Evolutionary conservation across 495 filamentous ascomycete genomes (phyloP).

Genomic region (Penicillium ochrochloron): DNA sequence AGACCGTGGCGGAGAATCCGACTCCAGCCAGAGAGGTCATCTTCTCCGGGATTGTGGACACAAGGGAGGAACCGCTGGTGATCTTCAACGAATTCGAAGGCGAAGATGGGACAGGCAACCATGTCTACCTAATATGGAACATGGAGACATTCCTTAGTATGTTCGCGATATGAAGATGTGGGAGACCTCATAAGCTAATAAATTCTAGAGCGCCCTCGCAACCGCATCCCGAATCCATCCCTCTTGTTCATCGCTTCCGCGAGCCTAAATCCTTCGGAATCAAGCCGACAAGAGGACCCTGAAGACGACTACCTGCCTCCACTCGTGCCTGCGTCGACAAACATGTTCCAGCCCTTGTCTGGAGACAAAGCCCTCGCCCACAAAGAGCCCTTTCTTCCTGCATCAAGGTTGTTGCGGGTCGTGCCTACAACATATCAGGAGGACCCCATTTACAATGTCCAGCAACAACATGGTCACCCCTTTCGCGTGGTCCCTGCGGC

Average conservation of each 20-base stretch:
- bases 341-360: constrained; percentile 78
- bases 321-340: constrained; percentile 73
- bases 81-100: constrained; percentile 59
- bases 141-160: constrained; percentile 72
- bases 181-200: constrained; percentile 24
- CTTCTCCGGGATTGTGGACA: constrained; percentile 63
- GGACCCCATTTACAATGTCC: constrained; percentile 65
- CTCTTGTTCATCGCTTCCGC: constrained; percentile 79
- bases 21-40: constrained; percentile 65
- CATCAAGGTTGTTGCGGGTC: constrained; percentile 77
- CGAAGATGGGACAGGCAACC: constrained; percentile 56
- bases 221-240: constrained; percentile 76
- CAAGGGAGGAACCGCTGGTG: constrained; percentile 64
- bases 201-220: constrained; percentile 64
- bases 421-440: constrained; percentile 64
- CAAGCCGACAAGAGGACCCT: constrained; percentile 49
- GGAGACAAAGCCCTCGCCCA: constrained; percentile 68
- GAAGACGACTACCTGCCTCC: constrained; percentile 78
- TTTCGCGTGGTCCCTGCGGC: constrained; percentile 79
- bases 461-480: constrained; percentile 62
- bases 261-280: constrained; percentile 61
- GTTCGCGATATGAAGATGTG: constrained; percentile 11
- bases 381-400: constrained; percentile 76
- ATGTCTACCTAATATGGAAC: constrained; percentile 81
- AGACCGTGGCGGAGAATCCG: constrained; percentile 48